phyloP scores from a whole-genome alignment of 139 green algal species.

The Pseudopediastrum boryanum region DNA sequence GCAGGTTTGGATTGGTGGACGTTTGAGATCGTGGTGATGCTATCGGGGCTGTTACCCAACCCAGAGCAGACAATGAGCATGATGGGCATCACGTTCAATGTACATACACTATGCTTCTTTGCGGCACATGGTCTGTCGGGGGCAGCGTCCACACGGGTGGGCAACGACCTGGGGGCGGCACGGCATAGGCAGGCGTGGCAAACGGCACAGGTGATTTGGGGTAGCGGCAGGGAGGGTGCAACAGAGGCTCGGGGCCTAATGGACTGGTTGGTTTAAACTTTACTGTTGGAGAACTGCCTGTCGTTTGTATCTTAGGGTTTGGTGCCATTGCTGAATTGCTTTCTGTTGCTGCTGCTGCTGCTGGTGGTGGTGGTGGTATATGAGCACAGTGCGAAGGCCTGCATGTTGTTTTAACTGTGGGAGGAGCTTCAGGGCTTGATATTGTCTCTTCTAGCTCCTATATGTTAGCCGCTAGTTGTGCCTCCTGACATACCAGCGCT shows the following conservation, averaged over 20 bases:
- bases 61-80: slow-evolving; percentile 68
- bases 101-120: slow-evolving; percentile 74
- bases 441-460: too few species aligned
- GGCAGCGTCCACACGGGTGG: slow-evolving; percentile 63
- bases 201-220: slow-evolving; percentile 46
- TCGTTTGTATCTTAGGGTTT: too few species aligned
- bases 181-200: slow-evolving; percentile 56
- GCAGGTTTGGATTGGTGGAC: slow-evolving; percentile 73
- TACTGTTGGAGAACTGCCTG: too few species aligned
- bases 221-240: not conserved
- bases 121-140: slow-evolving; percentile 60
- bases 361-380: too few species aligned
- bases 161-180: slow-evolving; percentile 68
- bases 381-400: too few species aligned
- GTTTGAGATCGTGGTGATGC: slow-evolving; percentile 78
- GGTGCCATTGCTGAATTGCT: too few species aligned
- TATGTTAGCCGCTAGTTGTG: too few species aligned
- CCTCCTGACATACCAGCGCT: too few species aligned
- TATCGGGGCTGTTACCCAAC: slow-evolving; percentile 54
- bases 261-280: too few species aligned
- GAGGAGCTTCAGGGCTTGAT: too few species aligned
- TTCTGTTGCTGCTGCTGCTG: too few species aligned
- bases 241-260: not conserved
- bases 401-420: too few species aligned
- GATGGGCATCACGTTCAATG: slow-evolving; percentile 80